Evolutionary conservation across 805 yeast species (phyloP).

Genomic region (Candida sphagnicola): DNA sequence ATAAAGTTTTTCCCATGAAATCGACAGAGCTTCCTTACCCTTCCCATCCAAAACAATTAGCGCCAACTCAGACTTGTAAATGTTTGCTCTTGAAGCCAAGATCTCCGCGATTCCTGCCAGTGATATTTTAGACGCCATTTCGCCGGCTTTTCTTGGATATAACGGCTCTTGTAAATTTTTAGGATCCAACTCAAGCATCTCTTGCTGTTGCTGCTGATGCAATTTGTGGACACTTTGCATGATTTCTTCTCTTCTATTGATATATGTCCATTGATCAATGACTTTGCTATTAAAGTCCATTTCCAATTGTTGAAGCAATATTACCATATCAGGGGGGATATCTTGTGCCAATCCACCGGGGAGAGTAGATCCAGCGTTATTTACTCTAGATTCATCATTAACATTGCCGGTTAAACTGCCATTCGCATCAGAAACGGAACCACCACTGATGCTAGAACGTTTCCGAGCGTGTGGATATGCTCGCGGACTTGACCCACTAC

Average conservation of each 20-base stretch:
- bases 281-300: conserved; percentile 38
- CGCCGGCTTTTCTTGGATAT: conserved; percentile 50
- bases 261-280: conserved; percentile 46
- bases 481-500: conserved; percentile 3
- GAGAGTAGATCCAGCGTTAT: conserved; percentile 1
- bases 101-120: conserved; percentile 59
- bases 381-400: conserved; percentile 1
- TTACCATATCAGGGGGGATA: conserved; percentile 44
- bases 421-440: conserved; percentile 5
- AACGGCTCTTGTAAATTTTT: conserved; percentile 53
- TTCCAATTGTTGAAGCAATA: conserved; percentile 38
- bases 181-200: conserved; percentile 22
- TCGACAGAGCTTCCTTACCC: conserved; percentile 74
- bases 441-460: conserved; percentile 5
- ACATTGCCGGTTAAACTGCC: neutral
- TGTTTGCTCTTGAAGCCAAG: conserved; percentile 65
- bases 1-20: conserved; percentile 89
- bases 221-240: conserved; percentile 32
- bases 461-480: conserved; percentile 5
- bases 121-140: conserved; percentile 13
- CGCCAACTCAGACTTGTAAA: conserved; percentile 63
- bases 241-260: conserved; percentile 42
- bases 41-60: conserved; percentile 66
- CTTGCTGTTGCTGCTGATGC: conserved; percentile 28
- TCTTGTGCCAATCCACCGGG: conserved; percentile 21